A percentile compares a stretch with the other conserved stretches of the same genome.
Evolutionary conservation across 1,139 yeast genomes (phyloP).

Genomic region (Ogataea hybrid): DNA sequence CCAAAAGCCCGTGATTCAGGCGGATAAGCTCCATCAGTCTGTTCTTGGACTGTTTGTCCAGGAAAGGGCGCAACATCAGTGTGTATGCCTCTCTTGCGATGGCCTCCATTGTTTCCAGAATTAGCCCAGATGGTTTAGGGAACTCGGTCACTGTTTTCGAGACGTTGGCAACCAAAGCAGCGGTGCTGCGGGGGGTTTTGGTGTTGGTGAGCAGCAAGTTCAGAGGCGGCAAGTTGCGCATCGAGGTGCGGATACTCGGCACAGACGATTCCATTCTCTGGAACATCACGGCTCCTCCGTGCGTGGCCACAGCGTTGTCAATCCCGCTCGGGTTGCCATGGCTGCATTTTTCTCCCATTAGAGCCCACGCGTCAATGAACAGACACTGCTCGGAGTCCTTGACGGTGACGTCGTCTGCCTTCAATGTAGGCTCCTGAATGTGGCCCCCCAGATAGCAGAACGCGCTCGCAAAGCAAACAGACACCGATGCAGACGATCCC

Average conservation of each 20-base stretch:
- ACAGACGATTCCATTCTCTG: constrained; percentile 58
- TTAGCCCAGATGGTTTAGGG: constrained; percentile 53
- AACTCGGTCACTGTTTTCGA: constrained; percentile 50
- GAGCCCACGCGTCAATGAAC: constrained; percentile 82
- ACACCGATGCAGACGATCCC: constrained; percentile 90
- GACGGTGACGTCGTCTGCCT: constrained; percentile 24
- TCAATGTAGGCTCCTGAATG: constrained; percentile 36
- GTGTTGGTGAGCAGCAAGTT: constrained; percentile 81
- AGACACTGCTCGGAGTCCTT: constrained; percentile 47
- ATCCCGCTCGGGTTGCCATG: constrained; percentile 98
- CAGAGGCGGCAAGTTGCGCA: constrained; percentile 74
- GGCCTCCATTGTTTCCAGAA: constrained; percentile 70
- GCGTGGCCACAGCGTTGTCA: constrained; percentile 93
- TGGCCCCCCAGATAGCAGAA: constrained; percentile 63
- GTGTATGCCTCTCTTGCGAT: constrained; percentile 68
- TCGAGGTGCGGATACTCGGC: constrained; percentile 61
- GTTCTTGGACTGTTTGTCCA: constrained; percentile 44
- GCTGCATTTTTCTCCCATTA: constrained; percentile 90
- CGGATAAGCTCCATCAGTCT: constrained; percentile 65
- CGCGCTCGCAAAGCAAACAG: constrained; percentile 83
- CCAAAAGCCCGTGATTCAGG: constrained; percentile 85
- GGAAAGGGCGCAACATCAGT: constrained; percentile 51
- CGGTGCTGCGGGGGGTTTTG: constrained; percentile 81
- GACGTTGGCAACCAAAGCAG: constrained; percentile 78
- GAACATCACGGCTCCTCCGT: constrained; percentile 94